A percentile compares a stretch with the other conserved stretches of the same genome.
Evolutionary conservation across 148 eudicot genomes (phyloP).

Genomic region (Amaranthus cruentus): DNA sequence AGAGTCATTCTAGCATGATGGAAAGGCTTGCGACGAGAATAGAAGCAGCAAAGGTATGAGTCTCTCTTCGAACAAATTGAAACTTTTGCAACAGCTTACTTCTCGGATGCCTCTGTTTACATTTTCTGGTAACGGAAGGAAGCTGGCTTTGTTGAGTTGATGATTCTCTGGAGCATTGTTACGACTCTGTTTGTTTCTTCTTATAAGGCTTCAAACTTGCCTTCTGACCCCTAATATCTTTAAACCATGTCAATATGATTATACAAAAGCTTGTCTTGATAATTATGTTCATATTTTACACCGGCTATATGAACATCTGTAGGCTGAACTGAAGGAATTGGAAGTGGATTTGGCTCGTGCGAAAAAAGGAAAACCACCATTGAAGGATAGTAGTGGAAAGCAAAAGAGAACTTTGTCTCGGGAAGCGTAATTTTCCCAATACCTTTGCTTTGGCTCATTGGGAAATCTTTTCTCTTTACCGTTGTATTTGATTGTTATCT

Average conservation of each 20-base stretch:
- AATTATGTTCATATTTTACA: neutral
- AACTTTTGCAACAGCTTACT: neutral
- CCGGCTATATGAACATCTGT: constrained; percentile 17
- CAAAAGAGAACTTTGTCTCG: constrained; percentile 63
- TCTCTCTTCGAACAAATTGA: neutral
- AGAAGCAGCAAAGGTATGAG: constrained; percentile 66
- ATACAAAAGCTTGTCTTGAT: too few species aligned
- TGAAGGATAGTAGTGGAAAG: constrained; percentile 73
- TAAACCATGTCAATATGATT: too few species aligned
- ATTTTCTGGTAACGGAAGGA: neutral
- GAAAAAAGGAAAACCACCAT: constrained; percentile 84
- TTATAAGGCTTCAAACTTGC: too few species aligned
- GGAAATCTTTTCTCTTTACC: neutral
- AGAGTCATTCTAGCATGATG: constrained; percentile 84
- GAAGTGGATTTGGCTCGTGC: constrained; percentile 70
- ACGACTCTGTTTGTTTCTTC: neutral
- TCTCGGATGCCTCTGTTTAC: neutral
- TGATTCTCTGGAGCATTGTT: neutral
- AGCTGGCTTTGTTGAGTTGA: neutral
- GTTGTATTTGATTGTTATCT: neutral
- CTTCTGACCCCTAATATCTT: too few species aligned
- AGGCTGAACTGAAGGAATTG: constrained; percentile 60
- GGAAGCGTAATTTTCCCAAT: constrained; percentile 56
- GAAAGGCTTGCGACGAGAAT: constrained; percentile 61
- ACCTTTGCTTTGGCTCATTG: constrained; percentile 8